Base-by-base conservation (phyloP, 2,329 filamentous ascomycete genomes). In the Pseudogymnoascus sp. region DNA sequence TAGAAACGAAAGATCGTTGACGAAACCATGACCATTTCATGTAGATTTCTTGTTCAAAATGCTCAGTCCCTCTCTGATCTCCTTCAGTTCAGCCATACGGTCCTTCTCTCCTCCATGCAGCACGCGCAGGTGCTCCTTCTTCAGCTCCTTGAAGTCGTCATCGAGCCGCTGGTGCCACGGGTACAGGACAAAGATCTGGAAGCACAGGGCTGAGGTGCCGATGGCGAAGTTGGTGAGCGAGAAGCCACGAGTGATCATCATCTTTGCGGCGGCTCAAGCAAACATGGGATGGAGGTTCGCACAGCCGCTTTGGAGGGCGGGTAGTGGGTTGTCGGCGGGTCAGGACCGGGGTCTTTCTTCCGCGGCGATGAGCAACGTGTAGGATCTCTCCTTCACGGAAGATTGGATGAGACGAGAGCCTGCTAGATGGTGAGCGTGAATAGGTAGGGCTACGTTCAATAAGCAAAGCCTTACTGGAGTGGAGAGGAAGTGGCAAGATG, bases 161-260 rank as follows among this genome's bases (percentile, higher is more conserved):
- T 83, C 81, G 1, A 84, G 70, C 64, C 78, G 73, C 60, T 83
- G 74, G 68, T 84, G 81, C 82, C 82, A 84, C 1, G 82, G 82
- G 66, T 84, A 83, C 4, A 84, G 74, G 12, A 84, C 81, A 62
- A 81, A 81, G 46, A 82, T 78, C 69, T 84, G 81, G 69, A 84
- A 84, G 22, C 72, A 73, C 6, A 84, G 75, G 0, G 82, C 82
- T 0, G 80, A 81, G 6, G 76, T 75, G 6, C 79, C 81, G 60
- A 84, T 78, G 59, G 78, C 69, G 69, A 84, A 84, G 70, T 84
- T 84, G 59, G 79, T 81, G 33, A 83, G 69, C 3, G 80, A 82
- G 68, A 83, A 78, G 19, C 76, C 73, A 65, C 80, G 79, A 0
- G 80, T 79, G 63, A 82, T 75, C 22, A 79, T 64, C 77, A 81